phyloP scores from a whole-genome alignment of 2,329 filamentous ascomycete genomes.

The Parafenestella ontariensis region DNA sequence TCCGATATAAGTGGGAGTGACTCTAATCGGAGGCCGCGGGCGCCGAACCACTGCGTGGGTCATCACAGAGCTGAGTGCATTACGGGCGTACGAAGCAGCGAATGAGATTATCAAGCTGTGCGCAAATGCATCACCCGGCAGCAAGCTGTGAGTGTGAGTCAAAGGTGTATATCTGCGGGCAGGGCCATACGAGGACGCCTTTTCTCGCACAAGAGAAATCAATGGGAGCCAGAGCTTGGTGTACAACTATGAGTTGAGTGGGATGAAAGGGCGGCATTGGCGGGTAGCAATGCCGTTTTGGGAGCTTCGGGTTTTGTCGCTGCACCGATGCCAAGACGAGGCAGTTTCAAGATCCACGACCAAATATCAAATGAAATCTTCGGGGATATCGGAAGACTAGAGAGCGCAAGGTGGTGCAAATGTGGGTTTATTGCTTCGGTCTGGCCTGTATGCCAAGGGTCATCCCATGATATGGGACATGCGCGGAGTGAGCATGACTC shows the following conservation, averaged over 20 bases:
- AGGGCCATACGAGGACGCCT: not conserved
- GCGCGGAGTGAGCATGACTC: conserved; percentile 5
- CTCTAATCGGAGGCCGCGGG: not conserved
- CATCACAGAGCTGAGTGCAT: not conserved
- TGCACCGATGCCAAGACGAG: not conserved
- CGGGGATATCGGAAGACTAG: not conserved
- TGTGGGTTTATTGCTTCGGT: not conserved
- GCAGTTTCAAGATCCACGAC: not conserved
- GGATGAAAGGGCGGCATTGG: no score
- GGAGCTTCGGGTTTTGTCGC: not conserved
- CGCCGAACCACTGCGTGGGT: not conserved
- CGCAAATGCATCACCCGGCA: no score
- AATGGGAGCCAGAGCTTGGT: not conserved
- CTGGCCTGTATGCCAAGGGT: not conserved
- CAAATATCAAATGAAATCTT: not conserved
- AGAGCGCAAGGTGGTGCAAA: not conserved
- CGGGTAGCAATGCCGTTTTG: conserved; percentile 3
- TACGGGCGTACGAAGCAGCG: not conserved
- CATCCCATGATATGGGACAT: not conserved
- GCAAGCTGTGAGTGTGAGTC: not conserved
- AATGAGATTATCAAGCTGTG: no score
- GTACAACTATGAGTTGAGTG: conserved; percentile 9
- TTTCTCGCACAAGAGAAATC: not conserved
- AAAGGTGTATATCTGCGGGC: not conserved
- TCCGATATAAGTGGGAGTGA: no score